These are phyloP conservation scores for Tremella fuciformis DNA, from an alignment of 768 basidiomycete species.

Conservation along the genomic window DNA sequence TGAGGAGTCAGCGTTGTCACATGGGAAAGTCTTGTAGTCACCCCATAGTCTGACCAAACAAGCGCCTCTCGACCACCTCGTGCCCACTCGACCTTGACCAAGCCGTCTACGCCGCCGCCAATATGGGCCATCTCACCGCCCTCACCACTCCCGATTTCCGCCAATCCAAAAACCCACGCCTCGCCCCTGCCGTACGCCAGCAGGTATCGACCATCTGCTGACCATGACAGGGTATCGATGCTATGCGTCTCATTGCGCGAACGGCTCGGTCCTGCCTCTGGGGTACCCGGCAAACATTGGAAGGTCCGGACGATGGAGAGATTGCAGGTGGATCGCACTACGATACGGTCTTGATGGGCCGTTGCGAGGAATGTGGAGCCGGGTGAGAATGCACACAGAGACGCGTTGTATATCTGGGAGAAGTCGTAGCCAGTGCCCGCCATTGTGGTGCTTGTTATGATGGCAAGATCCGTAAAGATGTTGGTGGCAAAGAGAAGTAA, in stretches of 20 bases:
- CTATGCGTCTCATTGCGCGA: constrained; percentile 50
- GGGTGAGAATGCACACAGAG: constrained; percentile 64
- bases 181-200: constrained; percentile 74
- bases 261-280: constrained; percentile 37
- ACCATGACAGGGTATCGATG: constrained; percentile 80
- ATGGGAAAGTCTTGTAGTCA: constrained; percentile 55
- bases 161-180: constrained; percentile 73
- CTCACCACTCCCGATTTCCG: constrained; percentile 61
- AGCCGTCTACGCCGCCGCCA: constrained; percentile 63
- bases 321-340: constrained; percentile 78
- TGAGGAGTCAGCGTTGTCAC: constrained; percentile 46
- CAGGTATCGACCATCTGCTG: constrained; percentile 81
- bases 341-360: constrained; percentile 71
- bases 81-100: constrained; percentile 85
- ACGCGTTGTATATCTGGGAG: constrained; percentile 35
- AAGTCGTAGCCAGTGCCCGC: constrained; percentile 37
- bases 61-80: constrained; percentile 76
- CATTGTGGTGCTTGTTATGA: not conserved
- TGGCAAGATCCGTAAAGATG: not conserved
- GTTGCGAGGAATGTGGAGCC: constrained; percentile 83
- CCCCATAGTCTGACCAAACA: constrained; percentile 91
- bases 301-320: constrained; percentile 80
- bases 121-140: constrained; percentile 39
- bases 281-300: constrained; percentile 54
- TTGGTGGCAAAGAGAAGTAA: not conserved